Percentiles rank a stretch among this genome's conserved stretches.
These are phyloP conservation scores for Crataegus laevigata DNA, from an alignment of 306 rosid species.

Conservation along the genomic window DNA sequence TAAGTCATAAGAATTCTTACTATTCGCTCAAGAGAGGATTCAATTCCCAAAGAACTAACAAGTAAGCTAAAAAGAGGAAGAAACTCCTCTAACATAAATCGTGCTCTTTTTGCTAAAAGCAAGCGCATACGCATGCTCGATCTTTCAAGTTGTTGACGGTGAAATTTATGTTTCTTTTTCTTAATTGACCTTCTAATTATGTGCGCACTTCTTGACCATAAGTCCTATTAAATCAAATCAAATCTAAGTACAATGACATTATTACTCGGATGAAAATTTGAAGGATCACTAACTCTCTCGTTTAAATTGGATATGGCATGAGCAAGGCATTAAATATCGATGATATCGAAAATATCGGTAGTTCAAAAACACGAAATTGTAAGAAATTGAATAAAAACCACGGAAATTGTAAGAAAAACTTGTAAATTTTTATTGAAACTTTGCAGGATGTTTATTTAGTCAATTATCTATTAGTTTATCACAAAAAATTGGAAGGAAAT, in stretches of 20 bases:
- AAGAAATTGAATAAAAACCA: too few relatives aligned
- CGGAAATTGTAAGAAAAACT: too few relatives aligned
- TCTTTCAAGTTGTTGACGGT: not conserved
- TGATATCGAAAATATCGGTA: too few relatives aligned
- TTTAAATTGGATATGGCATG: constrained; percentile 39
- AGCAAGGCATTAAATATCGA: too few relatives aligned
- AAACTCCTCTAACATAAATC: not conserved
- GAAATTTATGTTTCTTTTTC: constrained; percentile 7
- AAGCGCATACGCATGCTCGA: constrained; percentile 4
- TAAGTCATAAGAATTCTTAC: too few relatives aligned
- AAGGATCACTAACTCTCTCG: not conserved
- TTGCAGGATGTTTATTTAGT: too few relatives aligned
- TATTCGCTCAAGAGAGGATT: too few relatives aligned
- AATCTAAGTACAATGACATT: constrained; percentile 20
- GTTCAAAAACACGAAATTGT: too few relatives aligned
- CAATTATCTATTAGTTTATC: too few relatives aligned
- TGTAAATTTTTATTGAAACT: too few relatives aligned
- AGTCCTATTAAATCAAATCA: constrained; percentile 17
- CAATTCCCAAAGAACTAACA: too few relatives aligned
- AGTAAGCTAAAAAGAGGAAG: not conserved
- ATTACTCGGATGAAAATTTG: constrained; percentile 30
- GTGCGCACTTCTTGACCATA: constrained; percentile 44
- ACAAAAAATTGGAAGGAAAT: too few relatives aligned
- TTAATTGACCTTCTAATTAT: constrained; percentile 34
- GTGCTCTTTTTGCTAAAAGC: not conserved